Base-by-base conservation (phyloP, 2,329 filamentous ascomycete species). In the Colletotrichum sp. region DNA sequence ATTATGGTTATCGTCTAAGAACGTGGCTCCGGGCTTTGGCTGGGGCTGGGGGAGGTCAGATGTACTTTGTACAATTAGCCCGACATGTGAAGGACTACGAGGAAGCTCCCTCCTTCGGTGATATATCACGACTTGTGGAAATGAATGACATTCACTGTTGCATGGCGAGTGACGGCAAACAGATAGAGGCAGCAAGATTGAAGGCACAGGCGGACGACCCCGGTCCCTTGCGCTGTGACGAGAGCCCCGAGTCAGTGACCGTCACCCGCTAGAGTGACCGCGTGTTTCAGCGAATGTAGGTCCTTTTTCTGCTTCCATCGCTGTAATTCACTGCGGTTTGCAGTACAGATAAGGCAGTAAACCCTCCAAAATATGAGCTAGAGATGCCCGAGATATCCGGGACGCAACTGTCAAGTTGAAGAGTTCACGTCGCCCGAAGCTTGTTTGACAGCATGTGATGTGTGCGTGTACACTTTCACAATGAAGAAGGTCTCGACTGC, bases 251-350 rank as follows among this genome's bases (percentile, higher is more conserved):
- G 72, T 75, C 72, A 72, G 39, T 62, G 48, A 59, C 22, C 39
- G 16, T 28, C 44, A 52, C 22, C 15, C 16, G 55, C 44, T 65
- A 22, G 22, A 22, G 34, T 28, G 65, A 57, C 65, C 48, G 68
- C 63, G 63, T 71, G 69, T 68, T 75, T 75, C 69, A 75, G 72
- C 44, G 69, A 67, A 55, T 30, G 65, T 36, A 26, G 22, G 24
- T 57, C n/a, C 24, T 28, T 36, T 52, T 52, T 22, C 44, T 52
- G 44, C 44, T 13, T 22, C 34, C 62, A n/a, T 64, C 62, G 62
- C n/a, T 22, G 34, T 32, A 44, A 64, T 64, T 64, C 62, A 32
- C 16, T 44, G 32, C 3, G 1, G 16, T 16, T 2, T 9, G 18
- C 18, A n/a, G 15, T 16, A 44, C n/a, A 64, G 15, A 22, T 22